Base-by-base conservation (phyloP, 2,329 filamentous ascomycete species). In the Ilyonectria destructans region DNA sequence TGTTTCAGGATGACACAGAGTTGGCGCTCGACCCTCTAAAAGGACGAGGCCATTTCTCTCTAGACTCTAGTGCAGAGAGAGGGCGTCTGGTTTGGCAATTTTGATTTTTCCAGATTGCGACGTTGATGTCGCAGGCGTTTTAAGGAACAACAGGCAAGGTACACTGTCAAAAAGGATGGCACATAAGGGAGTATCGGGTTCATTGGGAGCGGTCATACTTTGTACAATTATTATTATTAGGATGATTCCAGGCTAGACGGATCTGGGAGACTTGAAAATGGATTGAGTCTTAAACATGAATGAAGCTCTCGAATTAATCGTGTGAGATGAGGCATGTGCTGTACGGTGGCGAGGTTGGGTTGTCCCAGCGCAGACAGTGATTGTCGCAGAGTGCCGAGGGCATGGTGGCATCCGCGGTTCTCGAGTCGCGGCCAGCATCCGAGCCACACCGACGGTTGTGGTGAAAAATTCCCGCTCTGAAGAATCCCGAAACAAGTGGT, bases 121-220 rank as follows among this genome's bases (percentile, higher is more conserved):
- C 71, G 45, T 61, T 59, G 65, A 46, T 68, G 72, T 78, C 75
- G 73, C 73, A 52, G 77, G 78, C 76, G 78, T 79, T 78, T 68
- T 48, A 65, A 71, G 54, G 46, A 51, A 66, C 35, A 55, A 40
- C 43, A 43, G 59, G 61, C 45, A 56, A 72, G 74, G 46, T 40
- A 67, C 77, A 13, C 48, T 62, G 46, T 57, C 40, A 21, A 31
- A 49, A 62, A 56, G 56, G 66, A 58, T 54, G 56, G 58, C 55
- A 64, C 33, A 46, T 51, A 56, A 54, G 37, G 61, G 60, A 57
- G 46, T 58, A 58, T 56, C 54, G 17, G 64, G 49, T 54, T 62
- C 6, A 52, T 55, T 61, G 37, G 37, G 33, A 55, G 58, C 55
- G 46, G 46, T 59, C 29, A 19, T 17, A 35, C 45, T 23, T 46